A percentile compares a stretch with the other conserved stretches of the same genome.
Evolutionary conservation across 805 yeast genomes (phyloP).

Genomic region (Saturnispora kantuleensis): DNA sequence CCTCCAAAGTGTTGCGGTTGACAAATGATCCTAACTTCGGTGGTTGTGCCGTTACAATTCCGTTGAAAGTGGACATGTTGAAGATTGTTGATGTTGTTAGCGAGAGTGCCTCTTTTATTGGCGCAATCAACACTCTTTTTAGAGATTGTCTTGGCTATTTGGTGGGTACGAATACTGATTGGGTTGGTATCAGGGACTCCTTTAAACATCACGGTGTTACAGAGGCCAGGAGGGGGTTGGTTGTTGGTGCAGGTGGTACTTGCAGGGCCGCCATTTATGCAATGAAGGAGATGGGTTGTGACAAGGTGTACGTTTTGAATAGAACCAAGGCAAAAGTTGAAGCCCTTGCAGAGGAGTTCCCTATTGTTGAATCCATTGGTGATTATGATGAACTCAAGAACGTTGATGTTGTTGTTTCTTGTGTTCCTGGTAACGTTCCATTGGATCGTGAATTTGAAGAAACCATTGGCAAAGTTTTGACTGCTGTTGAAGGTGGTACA

Average conservation of each 20-base stretch:
- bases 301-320: slow-evolving; percentile 66
- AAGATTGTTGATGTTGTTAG: slow-evolving; percentile 54
- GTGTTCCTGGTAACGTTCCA: slow-evolving; percentile 77
- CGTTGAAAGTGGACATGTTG: slow-evolving; percentile 76
- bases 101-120: slow-evolving; percentile 72
- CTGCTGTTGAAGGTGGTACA: slow-evolving; percentile 33
- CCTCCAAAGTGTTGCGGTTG: slow-evolving; percentile 44
- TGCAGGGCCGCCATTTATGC: slow-evolving; percentile 93
- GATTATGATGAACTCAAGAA: slow-evolving; percentile 15
- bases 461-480: slow-evolving; percentile 39
- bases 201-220: slow-evolving; percentile 56
- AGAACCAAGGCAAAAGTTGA: slow-evolving; percentile 62
- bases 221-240: slow-evolving; percentile 43
- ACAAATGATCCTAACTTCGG: slow-evolving; percentile 53
- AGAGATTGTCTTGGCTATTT: slow-evolving; percentile 43
- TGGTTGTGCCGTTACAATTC: slow-evolving; percentile 94
- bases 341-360: slow-evolving; percentile 50
- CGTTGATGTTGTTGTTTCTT: slow-evolving; percentile 18
- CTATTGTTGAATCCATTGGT: slow-evolving; percentile 28
- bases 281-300: slow-evolving; percentile 66
- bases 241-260: slow-evolving; percentile 97
- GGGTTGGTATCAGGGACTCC: slow-evolving; percentile 77
- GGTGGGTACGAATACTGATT: slow-evolving; percentile 89
- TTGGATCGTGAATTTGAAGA: slow-evolving; percentile 42
- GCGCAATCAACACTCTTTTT: slow-evolving; percentile 86